phyloP scores from a whole-genome alignment of 2,329 filamentous ascomycete species.

The Fusarium hostae region DNA sequence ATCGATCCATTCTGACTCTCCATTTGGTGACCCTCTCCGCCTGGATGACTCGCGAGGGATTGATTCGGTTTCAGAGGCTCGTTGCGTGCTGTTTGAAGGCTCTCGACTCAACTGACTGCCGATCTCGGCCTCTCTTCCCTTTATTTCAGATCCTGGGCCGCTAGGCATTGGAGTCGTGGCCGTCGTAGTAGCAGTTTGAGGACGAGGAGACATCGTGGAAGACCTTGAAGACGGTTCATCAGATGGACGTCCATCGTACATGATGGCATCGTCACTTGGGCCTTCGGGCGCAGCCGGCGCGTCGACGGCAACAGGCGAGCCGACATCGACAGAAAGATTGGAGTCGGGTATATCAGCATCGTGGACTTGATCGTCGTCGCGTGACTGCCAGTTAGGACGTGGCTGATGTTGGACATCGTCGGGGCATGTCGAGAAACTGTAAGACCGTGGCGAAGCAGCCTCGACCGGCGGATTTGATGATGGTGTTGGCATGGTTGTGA shows the following conservation, averaged over 20 bases:
- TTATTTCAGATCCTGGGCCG: constrained; percentile 49
- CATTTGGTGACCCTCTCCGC: constrained; percentile 28
- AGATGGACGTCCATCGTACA: constrained; percentile 43
- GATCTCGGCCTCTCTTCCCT: constrained; percentile 47
- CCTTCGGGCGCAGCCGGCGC: constrained; percentile 36
- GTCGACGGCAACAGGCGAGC: constrained; percentile 38
- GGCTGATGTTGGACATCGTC: constrained; percentile 52
- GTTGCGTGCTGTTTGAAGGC: constrained; percentile 33
- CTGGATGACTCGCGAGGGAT: constrained; percentile 20
- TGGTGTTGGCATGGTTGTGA: constrained; percentile 57
- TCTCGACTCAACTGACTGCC: constrained; percentile 40
- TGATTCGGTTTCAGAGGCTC: constrained; percentile 33
- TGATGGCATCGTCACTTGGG: constrained; percentile 40
- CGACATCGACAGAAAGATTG: constrained; percentile 31
- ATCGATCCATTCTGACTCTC: constrained; percentile 41
- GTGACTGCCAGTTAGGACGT: constrained; percentile 41
- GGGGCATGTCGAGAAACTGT: constrained; percentile 57
- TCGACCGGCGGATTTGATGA: constrained; percentile 56
- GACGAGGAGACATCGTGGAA: constrained; percentile 57
- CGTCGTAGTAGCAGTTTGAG: constrained; percentile 50
- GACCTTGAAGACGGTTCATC: constrained; percentile 51
- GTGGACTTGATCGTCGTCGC: constrained; percentile 33
- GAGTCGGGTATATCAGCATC: constrained; percentile 35
- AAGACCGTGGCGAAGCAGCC: constrained; percentile 51
- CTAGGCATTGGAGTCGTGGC: constrained; percentile 50